phyloP scores from a whole-genome alignment of 805 yeast species.

The Cyberlindnera sargentensis region DNA sequence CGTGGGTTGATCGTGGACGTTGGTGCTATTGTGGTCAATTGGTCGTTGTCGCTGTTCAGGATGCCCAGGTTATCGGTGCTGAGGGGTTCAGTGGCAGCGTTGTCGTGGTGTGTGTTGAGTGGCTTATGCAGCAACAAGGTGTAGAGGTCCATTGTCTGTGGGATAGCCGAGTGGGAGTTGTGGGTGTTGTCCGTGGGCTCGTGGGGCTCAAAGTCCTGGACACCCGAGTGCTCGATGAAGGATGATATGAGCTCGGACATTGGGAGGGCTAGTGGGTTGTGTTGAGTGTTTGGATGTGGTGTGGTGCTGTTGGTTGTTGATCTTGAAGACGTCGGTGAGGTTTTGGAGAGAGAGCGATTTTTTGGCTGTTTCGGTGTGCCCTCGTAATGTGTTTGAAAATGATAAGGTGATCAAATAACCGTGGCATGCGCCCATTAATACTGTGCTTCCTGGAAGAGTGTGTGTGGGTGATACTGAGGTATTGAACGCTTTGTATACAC shows the following conservation, averaged over 20 bases:
- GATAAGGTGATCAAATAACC: no score
- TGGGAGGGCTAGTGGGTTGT: background rate
- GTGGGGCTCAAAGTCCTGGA: background rate
- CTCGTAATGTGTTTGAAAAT: no score
- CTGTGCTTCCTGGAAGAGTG: no score
- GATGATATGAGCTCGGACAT: slow-evolving; percentile 2
- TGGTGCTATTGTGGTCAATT: background rate
- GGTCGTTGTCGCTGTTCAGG: background rate
- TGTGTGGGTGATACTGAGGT: no score
- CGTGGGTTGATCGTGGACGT: slow-evolving; percentile 14
- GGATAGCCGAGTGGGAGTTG: background rate
- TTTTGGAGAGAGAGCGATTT: no score
- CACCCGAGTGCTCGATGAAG: background rate
- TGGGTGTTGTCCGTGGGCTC: background rate
- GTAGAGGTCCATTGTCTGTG: slow-evolving; percentile 1
- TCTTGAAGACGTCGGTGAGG: no score
- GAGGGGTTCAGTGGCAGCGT: background rate
- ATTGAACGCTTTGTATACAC: no score
- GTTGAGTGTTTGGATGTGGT: no score
- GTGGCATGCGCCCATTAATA: no score
- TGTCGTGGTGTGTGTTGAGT: background rate
- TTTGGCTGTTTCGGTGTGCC: no score
- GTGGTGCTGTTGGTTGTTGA: no score
- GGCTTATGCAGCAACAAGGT: slow-evolving; percentile 3
- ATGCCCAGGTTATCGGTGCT: background rate